phyloP scores from a whole-genome alignment of 73 alveolate genomes.

The Stentor coeruleus region DNA sequence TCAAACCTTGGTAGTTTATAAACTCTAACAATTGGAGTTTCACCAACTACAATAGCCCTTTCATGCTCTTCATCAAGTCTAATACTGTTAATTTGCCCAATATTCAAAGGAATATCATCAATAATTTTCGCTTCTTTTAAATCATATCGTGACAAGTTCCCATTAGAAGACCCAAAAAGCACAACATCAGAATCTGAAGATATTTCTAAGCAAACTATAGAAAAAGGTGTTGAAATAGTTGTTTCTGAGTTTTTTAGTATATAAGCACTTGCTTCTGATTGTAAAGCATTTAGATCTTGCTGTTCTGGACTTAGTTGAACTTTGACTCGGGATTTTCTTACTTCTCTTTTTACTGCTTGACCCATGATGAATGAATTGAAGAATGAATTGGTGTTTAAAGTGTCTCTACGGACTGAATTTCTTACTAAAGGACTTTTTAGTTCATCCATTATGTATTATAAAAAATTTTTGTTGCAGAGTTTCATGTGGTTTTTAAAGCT shows the following conservation, averaged over 20 bases:
- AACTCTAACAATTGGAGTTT: neutral
- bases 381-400: neutral
- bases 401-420: neutral
- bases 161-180: constrained; percentile 9
- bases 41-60: constrained; percentile 3
- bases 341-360: neutral
- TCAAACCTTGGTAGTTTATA: constrained; percentile 11
- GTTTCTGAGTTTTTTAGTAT: constrained; percentile 18
- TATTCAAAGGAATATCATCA: constrained; percentile 22
- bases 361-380: constrained; percentile 4
- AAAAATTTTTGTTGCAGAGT: too few species aligned
- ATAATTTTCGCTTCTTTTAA: neutral
- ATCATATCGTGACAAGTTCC: constrained; percentile 16
- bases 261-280: neutral
- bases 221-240: constrained; percentile 17
- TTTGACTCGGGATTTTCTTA: neutral
- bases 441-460: constrained; percentile 9
- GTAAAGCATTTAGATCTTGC: neutral
- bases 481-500: too few species aligned
- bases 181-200: neutral
- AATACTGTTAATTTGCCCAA: neutral
- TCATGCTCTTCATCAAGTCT: neutral
- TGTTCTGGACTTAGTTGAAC: neutral
- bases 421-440: neutral
- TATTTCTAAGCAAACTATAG: constrained; percentile 1